phyloP scores from a whole-genome alignment of 2,329 filamentous ascomycete genomes.

The Pseudogymnoascus sp. region DNA sequence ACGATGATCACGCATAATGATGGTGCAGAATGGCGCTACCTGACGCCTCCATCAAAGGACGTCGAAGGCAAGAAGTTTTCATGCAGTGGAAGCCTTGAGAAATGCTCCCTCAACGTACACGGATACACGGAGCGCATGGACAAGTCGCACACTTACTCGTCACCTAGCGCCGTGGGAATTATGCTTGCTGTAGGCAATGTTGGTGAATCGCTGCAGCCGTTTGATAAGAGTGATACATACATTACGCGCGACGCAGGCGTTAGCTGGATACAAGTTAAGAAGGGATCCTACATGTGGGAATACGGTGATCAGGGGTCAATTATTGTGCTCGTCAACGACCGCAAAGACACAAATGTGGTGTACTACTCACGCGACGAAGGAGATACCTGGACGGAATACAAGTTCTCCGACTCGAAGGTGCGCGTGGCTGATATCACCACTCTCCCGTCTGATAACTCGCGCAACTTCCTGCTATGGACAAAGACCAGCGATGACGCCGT shows the following conservation, averaged over 20 bases:
- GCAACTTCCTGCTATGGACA: constrained; percentile 89
- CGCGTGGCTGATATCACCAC: constrained; percentile 76
- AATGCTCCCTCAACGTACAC: constrained; percentile 86
- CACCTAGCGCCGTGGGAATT: constrained; percentile 76
- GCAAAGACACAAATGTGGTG: constrained; percentile 57
- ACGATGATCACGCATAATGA: constrained; percentile 96
- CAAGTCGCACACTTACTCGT: constrained; percentile 78
- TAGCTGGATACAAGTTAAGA: constrained; percentile 76
- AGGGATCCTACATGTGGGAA: constrained; percentile 86
- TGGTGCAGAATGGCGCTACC: constrained; percentile 74
- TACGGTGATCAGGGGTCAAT: constrained; percentile 93
- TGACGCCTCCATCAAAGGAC: constrained; percentile 66
- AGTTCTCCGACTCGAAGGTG: constrained; percentile 66
- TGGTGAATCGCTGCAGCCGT: constrained; percentile 42
- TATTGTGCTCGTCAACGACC: constrained; percentile 74
- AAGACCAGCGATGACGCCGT: constrained; percentile 48
- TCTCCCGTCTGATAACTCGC: constrained; percentile 77
- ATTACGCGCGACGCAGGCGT: constrained; percentile 88
- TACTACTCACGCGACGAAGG: constrained; percentile 79
- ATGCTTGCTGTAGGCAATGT: constrained; percentile 93
- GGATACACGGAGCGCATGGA: constrained; percentile 88
- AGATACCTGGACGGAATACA: constrained; percentile 65
- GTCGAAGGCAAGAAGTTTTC: constrained; percentile 62
- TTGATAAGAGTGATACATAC: constrained; percentile 69
- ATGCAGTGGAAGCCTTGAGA: constrained; percentile 56